Percentiles rank a stretch among this genome's conserved stretches.
phyloP scores from a whole-genome alignment of 495 filamentous ascomycete species.

The Chaetomium fimeti region DNA sequence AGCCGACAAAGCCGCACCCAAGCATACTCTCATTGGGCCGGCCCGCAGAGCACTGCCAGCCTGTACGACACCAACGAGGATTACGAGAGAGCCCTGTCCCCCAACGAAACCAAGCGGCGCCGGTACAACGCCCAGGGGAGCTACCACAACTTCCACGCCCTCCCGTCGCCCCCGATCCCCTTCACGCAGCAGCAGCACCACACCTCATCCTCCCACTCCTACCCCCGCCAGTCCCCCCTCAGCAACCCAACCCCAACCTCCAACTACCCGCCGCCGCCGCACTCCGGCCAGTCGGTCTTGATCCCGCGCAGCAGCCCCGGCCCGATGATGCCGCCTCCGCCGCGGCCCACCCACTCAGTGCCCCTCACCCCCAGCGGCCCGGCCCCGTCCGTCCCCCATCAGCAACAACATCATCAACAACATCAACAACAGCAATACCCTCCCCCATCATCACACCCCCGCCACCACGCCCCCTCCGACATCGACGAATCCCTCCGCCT shows the following conservation, averaged over 20 bases:
- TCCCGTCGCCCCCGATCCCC: constrained; percentile 24
- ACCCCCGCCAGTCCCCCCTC: constrained; percentile 20
- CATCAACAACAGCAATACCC: not conserved
- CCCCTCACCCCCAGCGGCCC: not conserved
- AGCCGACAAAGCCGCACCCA: constrained; percentile 5
- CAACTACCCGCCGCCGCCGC: constrained; percentile 8
- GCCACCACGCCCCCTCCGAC: constrained; percentile 5
- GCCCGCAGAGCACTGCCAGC: not conserved
- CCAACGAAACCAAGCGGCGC: constrained; percentile 58
- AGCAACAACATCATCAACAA: constrained; percentile 1
- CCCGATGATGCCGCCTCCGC: constrained; percentile 14
- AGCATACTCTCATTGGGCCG: constrained; percentile 10
- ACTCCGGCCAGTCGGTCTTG: constrained; percentile 13
- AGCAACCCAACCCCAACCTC: constrained; percentile 17
- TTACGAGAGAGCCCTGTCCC: constrained; percentile 41
- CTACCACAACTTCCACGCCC: constrained; percentile 28
- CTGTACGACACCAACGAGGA: constrained; percentile 39
- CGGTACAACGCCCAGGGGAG: constrained; percentile 44
- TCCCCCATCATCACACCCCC: not conserved
- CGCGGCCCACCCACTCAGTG: not conserved
- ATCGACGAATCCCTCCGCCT: constrained; percentile 52
- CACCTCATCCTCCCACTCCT: constrained; percentile 1
- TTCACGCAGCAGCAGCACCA: constrained; percentile 11
- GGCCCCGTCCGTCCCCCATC: not conserved
- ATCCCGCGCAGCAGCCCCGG: constrained; percentile 10